phyloP scores from a whole-genome alignment of 768 basidiomycete species.

The Suillus discolor region DNA sequence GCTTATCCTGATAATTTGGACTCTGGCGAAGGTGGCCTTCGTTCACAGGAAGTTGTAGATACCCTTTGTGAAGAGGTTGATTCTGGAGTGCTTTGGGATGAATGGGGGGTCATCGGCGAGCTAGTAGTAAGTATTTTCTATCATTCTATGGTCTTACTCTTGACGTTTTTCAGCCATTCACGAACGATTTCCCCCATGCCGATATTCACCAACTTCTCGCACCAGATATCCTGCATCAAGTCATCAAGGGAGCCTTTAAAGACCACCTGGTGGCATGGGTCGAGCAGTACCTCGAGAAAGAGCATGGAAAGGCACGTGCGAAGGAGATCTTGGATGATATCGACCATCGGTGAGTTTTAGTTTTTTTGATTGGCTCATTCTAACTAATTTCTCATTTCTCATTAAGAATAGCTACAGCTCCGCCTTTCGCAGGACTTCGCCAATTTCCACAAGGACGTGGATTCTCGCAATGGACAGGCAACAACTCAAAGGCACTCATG shows the following conservation, averaged over 20 bases:
- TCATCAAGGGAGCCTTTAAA: background rate
- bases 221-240: background rate
- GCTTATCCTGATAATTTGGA: constrained; percentile 1
- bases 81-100: background rate
- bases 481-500: too few relatives aligned
- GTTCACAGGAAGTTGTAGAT: background rate
- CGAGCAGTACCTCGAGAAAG: too few relatives aligned
- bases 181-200: background rate
- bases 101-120: background rate
- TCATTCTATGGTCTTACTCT: background rate
- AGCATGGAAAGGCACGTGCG: too few relatives aligned
- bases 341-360: too few relatives aligned
- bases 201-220: background rate
- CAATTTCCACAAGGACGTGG: background rate
- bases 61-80: background rate
- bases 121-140: background rate
- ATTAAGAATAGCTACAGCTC: too few relatives aligned
- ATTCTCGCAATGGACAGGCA: too few relatives aligned
- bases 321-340: too few relatives aligned
- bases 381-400: too few relatives aligned
- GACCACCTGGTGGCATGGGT: background rate
- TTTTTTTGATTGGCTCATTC: too few relatives aligned
- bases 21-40: background rate
- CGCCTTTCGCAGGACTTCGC: background rate
- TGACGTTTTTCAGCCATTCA: background rate